Conservation (phyloP, 225 moss, liverwort and hornwort species). For the Takakia lepidozioides region DNA sequence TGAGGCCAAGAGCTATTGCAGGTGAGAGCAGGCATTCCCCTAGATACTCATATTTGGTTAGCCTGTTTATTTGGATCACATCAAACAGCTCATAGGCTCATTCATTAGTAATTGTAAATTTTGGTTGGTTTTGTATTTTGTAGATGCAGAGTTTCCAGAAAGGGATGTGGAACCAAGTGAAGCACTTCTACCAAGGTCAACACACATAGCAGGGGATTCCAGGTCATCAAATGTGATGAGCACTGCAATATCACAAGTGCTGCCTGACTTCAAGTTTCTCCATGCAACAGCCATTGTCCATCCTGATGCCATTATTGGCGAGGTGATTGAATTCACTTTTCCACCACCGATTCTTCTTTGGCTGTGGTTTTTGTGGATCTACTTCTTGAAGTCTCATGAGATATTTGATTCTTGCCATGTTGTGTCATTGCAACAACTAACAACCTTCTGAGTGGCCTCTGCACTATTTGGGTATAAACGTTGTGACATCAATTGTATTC, state of each 20-base stretch:
- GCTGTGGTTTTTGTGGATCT: too few species aligned
- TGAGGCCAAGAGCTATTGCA: conserved; percentile 41
- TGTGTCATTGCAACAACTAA: too few species aligned
- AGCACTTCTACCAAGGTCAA: conserved; percentile 13
- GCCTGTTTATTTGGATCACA: too few species aligned
- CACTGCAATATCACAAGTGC: conserved; percentile 5
- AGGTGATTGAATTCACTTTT: conserved; percentile 31
- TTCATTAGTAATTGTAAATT: too few species aligned
- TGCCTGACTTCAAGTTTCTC: conserved; percentile 40
- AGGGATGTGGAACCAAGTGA: conserved; percentile 26
- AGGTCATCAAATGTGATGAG: conserved; percentile 13
- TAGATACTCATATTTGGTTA: too few species aligned
- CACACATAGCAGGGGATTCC: conserved; percentile 15
- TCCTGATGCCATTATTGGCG: conserved; percentile 71
- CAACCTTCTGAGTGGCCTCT: too few species aligned
- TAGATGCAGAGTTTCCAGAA: conserved; percentile 45
- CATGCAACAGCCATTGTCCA: conserved; percentile 81
- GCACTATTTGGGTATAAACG: too few species aligned
- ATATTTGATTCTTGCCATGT: too few species aligned
- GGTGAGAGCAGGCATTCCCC: conserved; percentile 27
- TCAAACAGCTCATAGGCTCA: too few species aligned
- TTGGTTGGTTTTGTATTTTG: conserved; percentile 3
- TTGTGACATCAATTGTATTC: too few species aligned
- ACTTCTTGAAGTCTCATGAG: too few species aligned
- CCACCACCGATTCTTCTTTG: too few species aligned